Evolutionary conservation across 2,329 filamentous ascomycete genomes (phyloP), one percentile per base, ranked within the genome.

Genomic region (Clarireedia sp.): DNA sequence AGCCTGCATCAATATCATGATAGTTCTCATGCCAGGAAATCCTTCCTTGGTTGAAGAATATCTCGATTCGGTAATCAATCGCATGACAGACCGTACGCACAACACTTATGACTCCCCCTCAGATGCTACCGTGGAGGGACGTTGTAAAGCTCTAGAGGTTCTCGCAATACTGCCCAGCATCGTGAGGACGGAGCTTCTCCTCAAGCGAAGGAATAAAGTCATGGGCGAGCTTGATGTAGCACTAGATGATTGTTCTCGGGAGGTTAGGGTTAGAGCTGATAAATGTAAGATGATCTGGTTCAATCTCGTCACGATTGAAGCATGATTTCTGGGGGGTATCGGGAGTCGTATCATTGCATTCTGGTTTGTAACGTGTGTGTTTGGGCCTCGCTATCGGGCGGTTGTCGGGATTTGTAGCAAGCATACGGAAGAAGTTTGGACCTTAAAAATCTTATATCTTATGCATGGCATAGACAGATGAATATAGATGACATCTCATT

Each of bases 41-140:
- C 59, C 63, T 3, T 21, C 44, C 24, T 36, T 61, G 12, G 56
- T 67, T 3, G 58, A 65, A 46, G 59, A 60, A 16, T 58, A 69
- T 55, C 54, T 68, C 4, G 59, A 66, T 48, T 60, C 58, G 7
- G 54, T 69, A 0, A 64, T 69, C 23, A 62, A 60, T n/a, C 57
- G 62, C 1, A 64, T 69, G 62, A 62, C 62, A 1, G 62, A 63
- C 55, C 62, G 65, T 17, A 62, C 62, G 9, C 62, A 62, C 8
- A 66, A 67, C n/a, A 66, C 64, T 0, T 58, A 59, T n/a, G 58
- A 60, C 26, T 59, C 58, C n/a, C 66, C 65, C 1, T 64, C 63
- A 2, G 64, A 64, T 49, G 54, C 55, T 9, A 57, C 49, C n/a
- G 54, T 61, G 5, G 44, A 55, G 3, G 64, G 63, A 40, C 60